Evolutionary conservation across 2,329 filamentous ascomycete genomes (phyloP).

Genomic region (Verticillium klebahnii): DNA sequence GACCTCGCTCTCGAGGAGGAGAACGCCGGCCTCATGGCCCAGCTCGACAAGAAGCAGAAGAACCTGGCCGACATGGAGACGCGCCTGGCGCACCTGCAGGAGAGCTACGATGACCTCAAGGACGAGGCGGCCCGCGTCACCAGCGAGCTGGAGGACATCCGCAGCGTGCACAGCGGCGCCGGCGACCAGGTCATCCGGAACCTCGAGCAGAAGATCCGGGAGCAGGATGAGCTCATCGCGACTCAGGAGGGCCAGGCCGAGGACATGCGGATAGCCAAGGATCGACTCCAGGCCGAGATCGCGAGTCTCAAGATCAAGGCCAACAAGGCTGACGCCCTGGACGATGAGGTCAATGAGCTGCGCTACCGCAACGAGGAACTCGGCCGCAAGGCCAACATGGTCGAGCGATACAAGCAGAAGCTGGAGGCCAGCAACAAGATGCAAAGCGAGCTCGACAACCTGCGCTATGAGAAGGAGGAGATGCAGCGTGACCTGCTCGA

Average conservation of each 20-base stretch:
- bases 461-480: conserved; percentile 51
- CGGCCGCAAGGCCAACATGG: conserved; percentile 58
- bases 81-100: conserved; percentile 54
- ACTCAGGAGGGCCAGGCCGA: conserved; percentile 64
- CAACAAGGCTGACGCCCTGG: conserved; percentile 44
- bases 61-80: conserved; percentile 55
- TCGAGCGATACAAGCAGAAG: conserved; percentile 59
- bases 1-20: conserved; percentile 54
- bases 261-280: conserved; percentile 39
- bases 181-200: conserved; percentile 47
- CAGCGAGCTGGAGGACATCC: conserved; percentile 45
- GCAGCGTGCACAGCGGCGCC: conserved; percentile 46
- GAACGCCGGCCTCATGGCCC: conserved; percentile 43
- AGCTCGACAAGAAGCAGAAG: conserved; percentile 50
- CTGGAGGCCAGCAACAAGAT: conserved; percentile 52
- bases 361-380: conserved; percentile 54
- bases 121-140: conserved; percentile 56
- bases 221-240: conserved; percentile 69
- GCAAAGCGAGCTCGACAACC: conserved; percentile 49
- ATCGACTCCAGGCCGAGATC: conserved; percentile 43
- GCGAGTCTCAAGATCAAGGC: conserved; percentile 39
- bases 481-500: conserved; percentile 40
- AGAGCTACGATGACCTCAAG: conserved; percentile 61
- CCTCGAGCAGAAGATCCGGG: conserved; percentile 53
- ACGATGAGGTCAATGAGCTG: conserved; percentile 57